Percentiles rank a stretch among this genome's conserved stretches.
Conservation (phyloP, 805 yeast species). For the Lachancea fermentati region DNA sequence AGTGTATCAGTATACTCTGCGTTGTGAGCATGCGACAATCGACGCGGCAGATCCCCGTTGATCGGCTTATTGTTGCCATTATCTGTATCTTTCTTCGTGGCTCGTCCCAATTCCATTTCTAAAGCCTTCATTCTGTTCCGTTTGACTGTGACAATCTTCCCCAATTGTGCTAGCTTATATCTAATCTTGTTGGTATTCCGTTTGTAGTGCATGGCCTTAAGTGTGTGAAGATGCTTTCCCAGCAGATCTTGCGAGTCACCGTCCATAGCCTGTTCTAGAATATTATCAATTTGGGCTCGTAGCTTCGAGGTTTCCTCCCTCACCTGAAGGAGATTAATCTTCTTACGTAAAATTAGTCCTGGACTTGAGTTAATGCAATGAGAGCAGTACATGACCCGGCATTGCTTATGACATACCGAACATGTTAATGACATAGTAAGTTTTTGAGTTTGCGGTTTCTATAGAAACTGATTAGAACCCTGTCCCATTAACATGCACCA, state of each 20-base stretch:
- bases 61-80: background rate
- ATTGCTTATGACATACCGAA: slow-evolving; percentile 18
- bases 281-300: slow-evolving; percentile 17
- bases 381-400: slow-evolving; percentile 19
- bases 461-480: background rate
- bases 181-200: slow-evolving; percentile 17
- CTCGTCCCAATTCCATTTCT: background rate
- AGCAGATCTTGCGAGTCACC: slow-evolving; percentile 4
- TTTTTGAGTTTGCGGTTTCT: background rate
- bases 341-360: slow-evolving; percentile 14
- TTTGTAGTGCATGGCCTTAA: slow-evolving; percentile 8
- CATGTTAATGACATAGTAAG: slow-evolving; percentile 10
- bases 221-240: slow-evolving; percentile 4
- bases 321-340: slow-evolving; percentile 15
- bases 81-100: background rate
- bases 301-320: slow-evolving; percentile 13
- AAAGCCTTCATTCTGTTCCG: slow-evolving; percentile 4
- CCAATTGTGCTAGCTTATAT: slow-evolving; percentile 11
- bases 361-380: slow-evolving; percentile 29
- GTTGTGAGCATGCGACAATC: background rate
- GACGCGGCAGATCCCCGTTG: background rate
- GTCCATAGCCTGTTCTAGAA: slow-evolving; percentile 16
- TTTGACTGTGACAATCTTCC: slow-evolving; percentile 10
- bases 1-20: slow-evolving; percentile 5
- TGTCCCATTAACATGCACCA: too few species aligned